phyloP scores from a whole-genome alignment of 2,329 filamentous ascomycete genomes.

The Paraphoma chrysanthemicola region DNA sequence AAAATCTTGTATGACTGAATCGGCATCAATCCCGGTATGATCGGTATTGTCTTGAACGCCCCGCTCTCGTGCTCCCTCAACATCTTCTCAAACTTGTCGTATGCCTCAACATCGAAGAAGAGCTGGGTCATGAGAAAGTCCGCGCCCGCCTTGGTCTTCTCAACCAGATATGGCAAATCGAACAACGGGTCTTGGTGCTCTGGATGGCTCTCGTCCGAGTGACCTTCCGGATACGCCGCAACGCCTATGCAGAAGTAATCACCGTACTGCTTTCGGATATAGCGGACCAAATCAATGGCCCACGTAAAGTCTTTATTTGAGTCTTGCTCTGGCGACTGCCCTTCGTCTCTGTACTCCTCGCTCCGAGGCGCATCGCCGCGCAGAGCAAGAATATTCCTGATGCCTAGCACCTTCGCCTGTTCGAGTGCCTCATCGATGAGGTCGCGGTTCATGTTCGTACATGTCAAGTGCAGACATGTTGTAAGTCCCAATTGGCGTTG shows the following conservation, averaged over 20 bases:
- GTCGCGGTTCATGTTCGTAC: conserved; percentile 92
- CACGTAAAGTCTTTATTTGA: conserved; percentile 83
- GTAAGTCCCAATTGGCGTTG: conserved; percentile 91
- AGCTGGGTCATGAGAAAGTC: conserved; percentile 99
- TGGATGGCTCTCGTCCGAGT: conserved; percentile 88
- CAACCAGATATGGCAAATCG: conserved; percentile 86
- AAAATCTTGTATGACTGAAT: conserved; percentile 98
- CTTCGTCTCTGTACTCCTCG: conserved; percentile 81
- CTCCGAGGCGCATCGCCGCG: conserved; percentile 89
- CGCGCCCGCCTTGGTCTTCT: conserved; percentile 89
- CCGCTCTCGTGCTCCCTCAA: conserved; percentile 83
- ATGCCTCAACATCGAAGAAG: conserved; percentile 90
- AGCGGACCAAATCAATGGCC: conserved; percentile 86
- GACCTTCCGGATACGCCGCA: conserved; percentile 93
- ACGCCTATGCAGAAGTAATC: conserved; percentile 98
- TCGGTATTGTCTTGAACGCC: conserved; percentile 82
- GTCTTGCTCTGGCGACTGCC: conserved; percentile 65
- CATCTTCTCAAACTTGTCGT: conserved; percentile 77
- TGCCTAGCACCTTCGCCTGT: conserved; percentile 87
- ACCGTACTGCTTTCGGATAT: conserved; percentile 84
- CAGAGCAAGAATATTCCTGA: conserved; percentile 91
- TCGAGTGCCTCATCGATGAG: conserved; percentile 89
- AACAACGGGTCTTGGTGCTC: conserved; percentile 70
- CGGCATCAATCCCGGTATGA: conserved; percentile 95
- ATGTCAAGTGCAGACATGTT: conserved; percentile 94